Evolutionary conservation across 2,329 filamentous ascomycete species (phyloP), one percentile per base, ranked within the genome.

Genomic region (Beauveria scarabaeidicola): DNA sequence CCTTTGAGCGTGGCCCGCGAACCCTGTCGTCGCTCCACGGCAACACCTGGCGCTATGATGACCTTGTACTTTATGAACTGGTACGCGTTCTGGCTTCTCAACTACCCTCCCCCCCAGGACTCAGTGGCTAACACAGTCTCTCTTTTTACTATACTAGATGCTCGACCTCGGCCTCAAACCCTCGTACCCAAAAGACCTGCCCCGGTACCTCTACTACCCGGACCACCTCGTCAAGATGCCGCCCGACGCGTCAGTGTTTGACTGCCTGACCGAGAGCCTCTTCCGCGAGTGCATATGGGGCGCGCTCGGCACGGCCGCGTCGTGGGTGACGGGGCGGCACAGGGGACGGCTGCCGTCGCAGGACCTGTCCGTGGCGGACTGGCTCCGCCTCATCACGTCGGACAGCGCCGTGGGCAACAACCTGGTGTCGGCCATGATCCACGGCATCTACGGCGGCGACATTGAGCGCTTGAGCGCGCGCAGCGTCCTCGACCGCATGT

Each of bases 361-460:
- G 15, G 74, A 76, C 64, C 61, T 70, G 46, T 74, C 73, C 10
- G 65, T 76, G 32, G 66, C 69, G 9, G 69, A 75, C 17, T 76
- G 72, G 70, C 64, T 76, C 46, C 65, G 69, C 40, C 54, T 64
- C 17, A 56, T 74, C 43, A 69, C 63, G 53, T 66, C 67, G 43
- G 69, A 68, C 63, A 58, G 63, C 43, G 61, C 68, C 38, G 64
- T 89, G 7, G 84, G 84, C 15, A 80, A 94, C 65, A 92, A 95
- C 66, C 58, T 96, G 19, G 73, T 85, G 7, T 96, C 91, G 5
- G 91, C 87, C 55, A 75, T 85, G 68, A 68, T 91, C 57, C 94
- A 97, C 72, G 94, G 94, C 46, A 91, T 97, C 61, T 96, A 95
- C 72, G 94, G 92, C 23, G 94, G 94, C 5, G 89, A 97, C 72